Base-by-base conservation (phyloP, 2,329 filamentous ascomycete species). In the Talaromyces rugulosus region DNA sequence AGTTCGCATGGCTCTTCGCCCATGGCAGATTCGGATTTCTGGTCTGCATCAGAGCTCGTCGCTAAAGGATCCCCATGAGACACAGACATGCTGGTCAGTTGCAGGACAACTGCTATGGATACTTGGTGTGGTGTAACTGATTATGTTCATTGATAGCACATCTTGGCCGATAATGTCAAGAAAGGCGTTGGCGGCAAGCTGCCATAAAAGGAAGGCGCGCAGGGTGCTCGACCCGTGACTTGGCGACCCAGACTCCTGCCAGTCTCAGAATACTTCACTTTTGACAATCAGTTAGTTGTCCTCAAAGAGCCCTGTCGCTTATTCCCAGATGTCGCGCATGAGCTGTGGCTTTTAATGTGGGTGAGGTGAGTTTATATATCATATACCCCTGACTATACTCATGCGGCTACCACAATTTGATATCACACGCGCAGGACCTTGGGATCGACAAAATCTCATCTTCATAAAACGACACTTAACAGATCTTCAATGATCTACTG, bases 81-180 rank as follows among this genome's bases (percentile, higher is more conserved):
- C 16, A 53, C 57, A 16, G 62, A 55, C 53, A 62, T 63, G 47
- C 42, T 61, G 7, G 53, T 57, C 18, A 58, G 16, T 53, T 28
- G 16, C n/a, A 28, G 27, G 34, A 62, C 36, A 51, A 54, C 27
- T 62, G 60, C 47, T 62, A 62, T 59, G 34, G 56, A 62, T 62
- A 62, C 30, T 59, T 14, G 27, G 33, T 50, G 33, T 28, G 28
- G 4, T 31, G 44, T 52, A 31, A 56, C 23, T 61, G 55, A 54
- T 44, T 30, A 18, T 54, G 14, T 31, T 28, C 6, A 16, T 53
- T 14, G 8, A 53, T 11, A 33, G 30, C 27, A 27, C 30, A 30
- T 23, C 6, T 16, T 28, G 14, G 27, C 50, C 50, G 30, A 9
- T 14, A 27, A 53, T n/a, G 28, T n/a, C 28, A 53, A n/a, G n/a